Conservation (phyloP, 2,329 filamentous ascomycete genomes). For the Calonectria hongkongensis region DNA sequence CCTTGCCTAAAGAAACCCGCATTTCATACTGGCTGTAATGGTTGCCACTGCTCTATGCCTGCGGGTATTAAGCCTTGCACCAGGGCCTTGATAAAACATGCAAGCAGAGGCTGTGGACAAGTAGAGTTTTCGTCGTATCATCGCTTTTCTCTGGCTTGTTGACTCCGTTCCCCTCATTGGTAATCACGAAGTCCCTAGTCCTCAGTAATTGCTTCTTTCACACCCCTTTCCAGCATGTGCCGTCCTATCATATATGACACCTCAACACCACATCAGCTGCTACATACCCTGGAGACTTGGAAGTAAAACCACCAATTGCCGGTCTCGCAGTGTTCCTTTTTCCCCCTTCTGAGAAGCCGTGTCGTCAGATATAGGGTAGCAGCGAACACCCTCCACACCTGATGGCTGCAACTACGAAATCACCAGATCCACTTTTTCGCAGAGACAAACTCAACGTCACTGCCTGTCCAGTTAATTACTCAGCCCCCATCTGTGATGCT, state of each 20-base stretch:
- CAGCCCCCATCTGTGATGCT: slow-evolving; percentile 5
- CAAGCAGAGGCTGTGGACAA: slow-evolving; percentile 4
- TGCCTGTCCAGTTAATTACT: slow-evolving; percentile 36
- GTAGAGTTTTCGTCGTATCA: slow-evolving; percentile 20
- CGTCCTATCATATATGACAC: slow-evolving; percentile 5
- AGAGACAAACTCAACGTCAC: slow-evolving; percentile 46
- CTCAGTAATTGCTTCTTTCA: slow-evolving; percentile 15
- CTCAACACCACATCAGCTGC: background rate
- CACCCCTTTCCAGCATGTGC: background rate
- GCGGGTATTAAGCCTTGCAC: background rate
- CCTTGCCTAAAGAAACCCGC: background rate
- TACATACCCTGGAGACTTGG: background rate
- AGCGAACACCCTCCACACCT: slow-evolving; percentile 28
- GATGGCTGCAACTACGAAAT: slow-evolving; percentile 19
- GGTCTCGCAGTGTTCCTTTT: background rate
- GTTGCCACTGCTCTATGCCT: slow-evolving; percentile 10
- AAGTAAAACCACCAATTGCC: background rate
- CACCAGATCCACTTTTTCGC: slow-evolving; percentile 46
- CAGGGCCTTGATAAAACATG: background rate
- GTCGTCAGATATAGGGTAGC: slow-evolving; percentile 35
- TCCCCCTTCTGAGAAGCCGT: background rate
- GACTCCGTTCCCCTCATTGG: background rate
- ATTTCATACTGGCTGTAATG: background rate
- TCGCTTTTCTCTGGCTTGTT: background rate
- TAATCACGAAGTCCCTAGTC: background rate